Base-by-base conservation (phyloP, 306 rosid species). In the Corylus americana region DNA sequence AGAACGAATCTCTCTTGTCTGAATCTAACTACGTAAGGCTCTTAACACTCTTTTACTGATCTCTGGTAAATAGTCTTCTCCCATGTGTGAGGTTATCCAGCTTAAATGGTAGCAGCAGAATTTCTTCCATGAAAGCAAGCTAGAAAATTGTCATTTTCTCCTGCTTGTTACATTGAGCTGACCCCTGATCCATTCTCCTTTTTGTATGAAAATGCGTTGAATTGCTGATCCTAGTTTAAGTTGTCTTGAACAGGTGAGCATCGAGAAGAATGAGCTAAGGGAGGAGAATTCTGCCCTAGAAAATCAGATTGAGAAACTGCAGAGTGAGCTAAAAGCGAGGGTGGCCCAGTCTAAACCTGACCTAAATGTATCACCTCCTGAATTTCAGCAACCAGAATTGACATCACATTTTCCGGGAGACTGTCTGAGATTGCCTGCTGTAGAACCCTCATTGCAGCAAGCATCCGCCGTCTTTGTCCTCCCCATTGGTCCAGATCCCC, bases 1-100 rank as follows among this genome's bases (percentile, higher is more conserved):
- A 91, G 87, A 83, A 92, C 2, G 81, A 71, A 13, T 66, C 93
- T 47, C 81, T 92, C 48, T 62, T 92, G 85, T 90, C 93, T 18
- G 98, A 92, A 87, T 90, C 96, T 37, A 77, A 66, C 50, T 91
- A 95, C 64, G 99, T 95, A 86, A 91, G 97, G 44, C 55, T 54
- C 31, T 42, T 10, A 12, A 18, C 70, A 74, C 22, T 54, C 49
- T 49, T 22, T 79, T 8, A 11, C 71, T 39, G 27, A 39, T 37
- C 25, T 66, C 12, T 37, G 49, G 48, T 66, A 37, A 67, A 67
- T 37, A 8, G 47, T 63, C 42, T 63, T 14, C 35, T 31, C 27
- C n/a, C 25, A 64, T 62, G 8, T 58, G 31, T 58, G 37, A 20
- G 44, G 25, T 8, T 20, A 1, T 51, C 72, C 64, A 37, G 22